Evolutionary conservation across 1,139 yeast genomes (phyloP), one percentile per base, ranked within the genome.

Genomic region (Pichia sp.): DNA sequence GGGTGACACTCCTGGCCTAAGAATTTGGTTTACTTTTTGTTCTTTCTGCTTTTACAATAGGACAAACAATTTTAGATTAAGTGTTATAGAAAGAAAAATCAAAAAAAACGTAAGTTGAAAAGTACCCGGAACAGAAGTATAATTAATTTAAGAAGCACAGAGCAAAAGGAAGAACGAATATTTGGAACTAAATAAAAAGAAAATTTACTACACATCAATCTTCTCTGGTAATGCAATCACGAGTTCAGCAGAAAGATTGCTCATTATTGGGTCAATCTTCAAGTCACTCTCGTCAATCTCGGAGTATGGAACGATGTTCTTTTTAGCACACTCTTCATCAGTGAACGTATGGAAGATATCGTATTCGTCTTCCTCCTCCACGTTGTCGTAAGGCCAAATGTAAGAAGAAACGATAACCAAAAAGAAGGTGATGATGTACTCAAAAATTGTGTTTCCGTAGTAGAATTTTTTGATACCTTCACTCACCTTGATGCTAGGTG

Each of bases 241-340:
- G 9, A 31, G 12, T 31, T 31, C 34, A 31, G 34, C 34, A 8
- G 34, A 31, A 12, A 12, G 12, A 31, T 31, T 12, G 5, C 34
- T 31, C 12, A 8, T 12, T 31, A 31, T 12, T 31, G 34, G 34
- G 12, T 9, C 12, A 8, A 31, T 12, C 12, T 31, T 31, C 12
- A 31, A 20, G n/a, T 44, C 33, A 1, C n/a, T 16, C 9, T 29
- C 33, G 8, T 20, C 33, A 24, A 44, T 44, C 27, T 44, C 14
- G 24, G 30, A 14, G 30, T 31, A 45, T 45, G 48, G 48, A 12
- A 45, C 34, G 34, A 45, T 45, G 6, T 16, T 9, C 20, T 45
- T 16, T 45, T 45, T 45, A 10, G 20, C 34, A 45, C 48, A 45
- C n/a, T 45, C 48, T 45, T 45, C 38, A 2, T 45, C 48, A 16